phyloP scores from a whole-genome alignment of 352 stramenopile species.

The Globisporangium carolinianum region DNA sequence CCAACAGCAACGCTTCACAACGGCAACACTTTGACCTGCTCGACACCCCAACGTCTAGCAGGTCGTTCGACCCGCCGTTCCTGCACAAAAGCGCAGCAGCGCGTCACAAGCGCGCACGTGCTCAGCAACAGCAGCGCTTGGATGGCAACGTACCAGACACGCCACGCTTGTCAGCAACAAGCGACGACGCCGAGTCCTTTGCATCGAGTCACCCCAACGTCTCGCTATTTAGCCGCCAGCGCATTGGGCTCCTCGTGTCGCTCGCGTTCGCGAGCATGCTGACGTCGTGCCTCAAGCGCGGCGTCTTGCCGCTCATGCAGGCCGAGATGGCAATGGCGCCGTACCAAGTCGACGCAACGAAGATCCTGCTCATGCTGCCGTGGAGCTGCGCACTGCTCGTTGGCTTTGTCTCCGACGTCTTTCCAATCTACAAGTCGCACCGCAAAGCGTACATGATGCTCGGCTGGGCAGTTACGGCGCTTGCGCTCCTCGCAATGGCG shows the following conservation, averaged over 20 bases:
- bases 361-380: conserved; percentile 28
- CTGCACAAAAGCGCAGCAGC: conserved; percentile 13
- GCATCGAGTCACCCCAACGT: conserved; percentile 12
- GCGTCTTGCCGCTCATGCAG: conserved; percentile 28
- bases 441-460: conserved; percentile 19
- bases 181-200: conserved; percentile 10
- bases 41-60: too few species aligned
- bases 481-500: conserved; percentile 29
- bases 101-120: conserved; percentile 1
- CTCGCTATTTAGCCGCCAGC: conserved; percentile 18
- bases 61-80: conserved; percentile 14
- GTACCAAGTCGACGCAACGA: conserved; percentile 29
- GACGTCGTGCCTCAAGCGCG: conserved; percentile 34
- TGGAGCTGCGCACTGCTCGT: conserved; percentile 25
- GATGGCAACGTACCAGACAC: too few species aligned
- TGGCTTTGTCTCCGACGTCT: conserved; percentile 14
- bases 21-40: too few species aligned
- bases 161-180: too few species aligned
- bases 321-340: conserved; percentile 26
- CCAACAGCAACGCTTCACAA: conserved; percentile 7
- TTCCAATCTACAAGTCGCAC: conserved; percentile 13
- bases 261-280: conserved; percentile 31
- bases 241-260: conserved; percentile 29
- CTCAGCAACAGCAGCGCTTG: neutral
- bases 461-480: conserved; percentile 14